phyloP scores from a whole-genome alignment of 768 basidiomycete genomes.

The Boletus huronensis region DNA sequence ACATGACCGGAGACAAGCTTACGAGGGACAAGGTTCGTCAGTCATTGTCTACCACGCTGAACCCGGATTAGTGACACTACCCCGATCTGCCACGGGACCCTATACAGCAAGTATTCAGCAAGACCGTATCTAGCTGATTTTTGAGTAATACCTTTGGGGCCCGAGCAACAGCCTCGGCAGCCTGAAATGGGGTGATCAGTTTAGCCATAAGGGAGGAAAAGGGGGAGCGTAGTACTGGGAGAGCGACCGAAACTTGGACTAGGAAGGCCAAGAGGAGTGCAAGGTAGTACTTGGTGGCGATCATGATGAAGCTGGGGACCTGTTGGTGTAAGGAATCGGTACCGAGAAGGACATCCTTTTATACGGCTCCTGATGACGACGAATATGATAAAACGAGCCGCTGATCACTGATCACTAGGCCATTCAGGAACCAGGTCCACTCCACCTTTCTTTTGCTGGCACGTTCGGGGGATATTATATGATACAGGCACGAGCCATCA shows the following conservation, averaged over 20 bases:
- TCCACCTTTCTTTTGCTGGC: too few species aligned
- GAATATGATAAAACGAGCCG: background rate
- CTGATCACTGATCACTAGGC: constrained; percentile 16
- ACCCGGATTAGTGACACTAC: too few species aligned
- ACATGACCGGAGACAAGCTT: background rate
- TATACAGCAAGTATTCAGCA: constrained; percentile 6
- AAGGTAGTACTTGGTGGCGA: constrained; percentile 17
- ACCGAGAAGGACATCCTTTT: constrained; percentile 16
- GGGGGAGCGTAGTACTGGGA: constrained; percentile 19
- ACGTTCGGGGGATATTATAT: too few species aligned
- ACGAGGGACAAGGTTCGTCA: constrained; percentile 1
- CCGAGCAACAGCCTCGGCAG: constrained; percentile 3
- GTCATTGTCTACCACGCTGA: too few species aligned
- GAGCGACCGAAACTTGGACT: constrained; percentile 18
- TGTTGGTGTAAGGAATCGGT: background rate
- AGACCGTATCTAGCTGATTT: background rate
- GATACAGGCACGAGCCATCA: too few species aligned
- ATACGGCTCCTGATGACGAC: background rate
- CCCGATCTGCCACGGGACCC: too few species aligned
- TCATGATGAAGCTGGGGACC: constrained; percentile 15
- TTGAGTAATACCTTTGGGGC: constrained; percentile 7
- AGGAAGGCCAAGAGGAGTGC: constrained; percentile 20
- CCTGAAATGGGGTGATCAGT: constrained; percentile 11
- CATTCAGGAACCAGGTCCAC: constrained; percentile 18
- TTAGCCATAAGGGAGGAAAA: background rate